A percentile compares a stretch with the other conserved stretches of the same genome.
phyloP scores from a whole-genome alignment of 2,329 filamentous ascomycete genomes.

The Cercospora sp. region DNA sequence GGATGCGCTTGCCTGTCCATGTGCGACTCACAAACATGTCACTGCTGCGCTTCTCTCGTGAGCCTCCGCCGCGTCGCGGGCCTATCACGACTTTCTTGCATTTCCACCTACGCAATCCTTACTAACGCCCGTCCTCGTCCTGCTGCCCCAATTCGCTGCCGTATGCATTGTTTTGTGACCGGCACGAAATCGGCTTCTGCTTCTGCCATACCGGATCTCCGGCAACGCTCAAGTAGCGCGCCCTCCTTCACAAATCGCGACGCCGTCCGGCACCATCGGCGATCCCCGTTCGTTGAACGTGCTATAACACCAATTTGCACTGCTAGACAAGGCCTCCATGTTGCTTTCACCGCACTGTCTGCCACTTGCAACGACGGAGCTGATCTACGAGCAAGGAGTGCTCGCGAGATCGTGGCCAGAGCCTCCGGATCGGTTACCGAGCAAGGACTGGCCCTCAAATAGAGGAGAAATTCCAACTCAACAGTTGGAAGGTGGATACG shows the following conservation, averaged over 20 bases:
- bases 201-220: neutral
- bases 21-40: neutral
- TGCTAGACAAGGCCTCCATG: conserved; percentile 10
- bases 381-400: conserved; percentile 2
- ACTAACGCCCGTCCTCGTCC: neutral
- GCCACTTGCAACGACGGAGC: neutral
- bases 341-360: conserved; percentile 1
- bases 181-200: neutral
- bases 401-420: conserved; percentile 4
- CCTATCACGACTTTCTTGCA: neutral
- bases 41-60: neutral
- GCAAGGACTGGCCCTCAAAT: neutral
- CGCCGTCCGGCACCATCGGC: conserved; percentile 3
- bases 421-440: conserved; percentile 7
- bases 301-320: neutral
- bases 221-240: neutral
- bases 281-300: conserved; percentile 7
- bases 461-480: conserved; percentile 4
- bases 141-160: neutral
- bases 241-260: neutral
- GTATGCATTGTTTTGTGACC: neutral
- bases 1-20: neutral
- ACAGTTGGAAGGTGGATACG: neutral
- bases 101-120: neutral
- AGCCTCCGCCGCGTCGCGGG: neutral